Percentiles rank a stretch among this genome's conserved stretches.
These are phyloP conservation scores for Aureobasidium subglaciale DNA, from an alignment of 2,329 filamentous ascomycete genomes.

Conservation along the genomic window DNA sequence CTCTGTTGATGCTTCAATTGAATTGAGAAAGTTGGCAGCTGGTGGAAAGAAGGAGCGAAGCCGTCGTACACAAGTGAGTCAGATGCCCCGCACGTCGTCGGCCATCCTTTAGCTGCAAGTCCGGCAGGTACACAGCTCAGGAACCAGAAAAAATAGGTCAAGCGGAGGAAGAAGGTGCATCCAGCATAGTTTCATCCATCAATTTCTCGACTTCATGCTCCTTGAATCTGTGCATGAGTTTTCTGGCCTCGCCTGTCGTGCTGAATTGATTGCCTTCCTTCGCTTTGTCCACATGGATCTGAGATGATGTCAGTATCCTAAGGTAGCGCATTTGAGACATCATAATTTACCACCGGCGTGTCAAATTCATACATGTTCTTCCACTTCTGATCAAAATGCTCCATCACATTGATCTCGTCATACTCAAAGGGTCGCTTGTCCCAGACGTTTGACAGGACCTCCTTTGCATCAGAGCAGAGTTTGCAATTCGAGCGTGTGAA, in stretches of 20 bases:
- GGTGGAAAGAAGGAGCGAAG: too few species aligned
- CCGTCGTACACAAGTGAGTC: too few species aligned
- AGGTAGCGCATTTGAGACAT: background rate
- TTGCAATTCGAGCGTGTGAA: conserved; percentile 68
- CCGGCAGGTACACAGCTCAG: background rate
- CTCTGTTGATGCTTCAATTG: too few species aligned
- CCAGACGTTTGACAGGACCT: conserved; percentile 61
- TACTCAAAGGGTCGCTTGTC: conserved; percentile 61
- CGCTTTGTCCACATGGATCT: conserved; percentile 58
- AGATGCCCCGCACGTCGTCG: conserved; percentile 3
- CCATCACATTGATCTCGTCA: conserved; percentile 62
- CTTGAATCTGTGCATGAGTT: conserved; percentile 73
- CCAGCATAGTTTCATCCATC: conserved; percentile 53
- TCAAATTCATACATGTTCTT: conserved; percentile 72
- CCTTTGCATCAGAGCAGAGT: conserved; percentile 62
- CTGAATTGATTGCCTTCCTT: conserved; percentile 43
- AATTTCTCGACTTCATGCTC: conserved; percentile 57
- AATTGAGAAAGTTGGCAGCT: background rate
- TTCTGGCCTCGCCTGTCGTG: conserved; percentile 53
- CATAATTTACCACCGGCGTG: conserved; percentile 60
- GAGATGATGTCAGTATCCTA: background rate
- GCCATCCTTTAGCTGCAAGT: background rate
- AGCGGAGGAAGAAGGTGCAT: conserved; percentile 15
- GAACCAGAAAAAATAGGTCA: background rate
- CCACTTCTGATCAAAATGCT: conserved; percentile 57